phyloP scores from a whole-genome alignment of 176 grass and related monocot species.

The Miscanthus lutarioriparius region DNA sequence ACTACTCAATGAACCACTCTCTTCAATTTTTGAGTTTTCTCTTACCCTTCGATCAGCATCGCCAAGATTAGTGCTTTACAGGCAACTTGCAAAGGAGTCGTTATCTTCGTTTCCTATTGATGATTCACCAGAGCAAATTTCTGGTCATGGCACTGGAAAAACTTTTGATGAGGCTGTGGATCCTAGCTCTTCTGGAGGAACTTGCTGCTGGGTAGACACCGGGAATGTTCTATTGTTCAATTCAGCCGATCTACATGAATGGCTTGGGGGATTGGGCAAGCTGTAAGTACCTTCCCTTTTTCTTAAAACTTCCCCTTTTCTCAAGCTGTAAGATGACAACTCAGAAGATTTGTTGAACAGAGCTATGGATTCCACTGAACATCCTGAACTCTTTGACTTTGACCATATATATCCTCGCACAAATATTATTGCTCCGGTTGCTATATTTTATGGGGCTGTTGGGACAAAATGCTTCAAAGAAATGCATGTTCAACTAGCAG shows the following conservation, averaged over 20 bases:
- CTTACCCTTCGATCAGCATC: slow-evolving; percentile 91
- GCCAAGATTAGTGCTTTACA: slow-evolving; percentile 82
- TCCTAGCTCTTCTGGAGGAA: slow-evolving; percentile 47
- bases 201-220: slow-evolving; percentile 94
- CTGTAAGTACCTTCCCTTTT: slow-evolving; percentile 49
- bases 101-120: slow-evolving; percentile 61
- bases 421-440: slow-evolving; percentile 59
- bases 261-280: slow-evolving; percentile 60
- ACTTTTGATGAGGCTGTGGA: slow-evolving; percentile 23
- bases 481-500: slow-evolving; percentile 68
- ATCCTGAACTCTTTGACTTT: slow-evolving; percentile 91
- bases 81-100: slow-evolving; percentile 83
- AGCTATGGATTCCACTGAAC: slow-evolving; percentile 43
- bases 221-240: slow-evolving; percentile 66
- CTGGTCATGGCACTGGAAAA: slow-evolving; percentile 41
- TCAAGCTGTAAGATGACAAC: slow-evolving; percentile 26
- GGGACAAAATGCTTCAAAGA: slow-evolving; percentile 97
- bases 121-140: slow-evolving; percentile 39
- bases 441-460: slow-evolving; percentile 87
- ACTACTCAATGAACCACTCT: slow-evolving; percentile 68
- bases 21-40: slow-evolving; percentile 90
- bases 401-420: slow-evolving; percentile 77
- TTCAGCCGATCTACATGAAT: slow-evolving; percentile 58
- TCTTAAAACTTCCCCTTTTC: slow-evolving; percentile 10
- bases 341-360: slow-evolving; percentile 58